These are phyloP conservation scores for Chenopodium suecicum DNA, from an alignment of 148 eudicot genomes.

Conservation along the genomic window DNA sequence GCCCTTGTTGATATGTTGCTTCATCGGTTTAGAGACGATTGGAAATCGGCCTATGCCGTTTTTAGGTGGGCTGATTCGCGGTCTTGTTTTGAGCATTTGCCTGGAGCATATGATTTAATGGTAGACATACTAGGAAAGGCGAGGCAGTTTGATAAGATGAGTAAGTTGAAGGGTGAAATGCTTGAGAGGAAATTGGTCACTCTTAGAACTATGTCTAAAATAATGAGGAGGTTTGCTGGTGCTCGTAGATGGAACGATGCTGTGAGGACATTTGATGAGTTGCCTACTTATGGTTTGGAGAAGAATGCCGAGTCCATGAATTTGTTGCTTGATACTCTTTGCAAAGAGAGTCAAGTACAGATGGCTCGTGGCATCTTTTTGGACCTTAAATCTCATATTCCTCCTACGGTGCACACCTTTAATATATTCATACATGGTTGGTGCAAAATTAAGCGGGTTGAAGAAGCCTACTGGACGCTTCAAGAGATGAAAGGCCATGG, in stretches of 20 bases:
- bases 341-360: constrained; percentile 82
- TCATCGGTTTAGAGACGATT: constrained; percentile 64
- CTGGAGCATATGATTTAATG: constrained; percentile 60
- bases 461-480: constrained; percentile 85
- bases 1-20: constrained; percentile 48
- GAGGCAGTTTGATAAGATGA: constrained; percentile 75
- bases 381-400: constrained; percentile 62
- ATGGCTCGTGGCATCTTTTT: constrained; percentile 68
- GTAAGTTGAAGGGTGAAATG: constrained; percentile 62
- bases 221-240: constrained; percentile 81
- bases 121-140: constrained; percentile 85
- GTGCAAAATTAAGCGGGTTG: constrained; percentile 80
- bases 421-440: constrained; percentile 88
- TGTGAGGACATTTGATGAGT: constrained; percentile 60
- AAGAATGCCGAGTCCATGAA: constrained; percentile 83
- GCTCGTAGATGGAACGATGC: constrained; percentile 71
- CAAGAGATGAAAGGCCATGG: constrained; percentile 95
- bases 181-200: constrained; percentile 39
- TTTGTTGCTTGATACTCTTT: constrained; percentile 78
- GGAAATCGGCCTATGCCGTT: constrained; percentile 71
- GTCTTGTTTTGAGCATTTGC: constrained; percentile 42
- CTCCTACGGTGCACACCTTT: constrained; percentile 68
- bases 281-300: constrained; percentile 57
- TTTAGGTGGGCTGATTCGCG: constrained; percentile 69
- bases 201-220: constrained; percentile 56